These are phyloP conservation scores for Chaetomiaceae sp. DNA, from an alignment of 2,329 filamentous ascomycete species.

Conservation along the genomic window DNA sequence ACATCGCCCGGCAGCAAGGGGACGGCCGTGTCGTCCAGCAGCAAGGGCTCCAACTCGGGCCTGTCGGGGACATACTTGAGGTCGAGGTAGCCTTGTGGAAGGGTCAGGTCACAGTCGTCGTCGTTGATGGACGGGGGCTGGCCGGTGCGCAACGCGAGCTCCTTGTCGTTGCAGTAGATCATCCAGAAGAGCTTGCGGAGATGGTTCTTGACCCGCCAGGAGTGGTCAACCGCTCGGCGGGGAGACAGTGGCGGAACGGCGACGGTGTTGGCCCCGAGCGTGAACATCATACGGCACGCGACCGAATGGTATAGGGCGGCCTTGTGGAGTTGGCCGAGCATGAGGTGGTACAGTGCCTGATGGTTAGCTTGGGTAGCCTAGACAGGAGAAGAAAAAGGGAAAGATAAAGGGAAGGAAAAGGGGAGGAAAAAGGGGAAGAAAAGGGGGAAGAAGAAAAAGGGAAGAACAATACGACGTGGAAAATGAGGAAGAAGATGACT, in stretches of 20 bases:
- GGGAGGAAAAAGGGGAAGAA: no score
- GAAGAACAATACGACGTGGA: no score
- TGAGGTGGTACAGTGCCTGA: slow-evolving; percentile 41
- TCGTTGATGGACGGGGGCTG: slow-evolving; percentile 49
- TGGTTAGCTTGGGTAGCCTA: no score
- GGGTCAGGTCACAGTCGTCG: slow-evolving; percentile 48
- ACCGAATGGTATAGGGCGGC: slow-evolving; percentile 42
- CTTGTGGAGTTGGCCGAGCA: slow-evolving; percentile 44
- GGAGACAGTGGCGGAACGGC: slow-evolving; percentile 14
- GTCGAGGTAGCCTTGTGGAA: slow-evolving; percentile 41
- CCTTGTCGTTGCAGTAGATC: slow-evolving; percentile 51
- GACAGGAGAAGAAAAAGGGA: slow-evolving; percentile 24
- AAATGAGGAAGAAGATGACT: no score
- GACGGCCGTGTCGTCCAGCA: slow-evolving; percentile 25
- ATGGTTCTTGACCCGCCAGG: slow-evolving; percentile 31
- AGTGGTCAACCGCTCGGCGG: slow-evolving; percentile 1
- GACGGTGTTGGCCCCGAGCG: slow-evolving; percentile 43
- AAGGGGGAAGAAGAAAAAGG: no score
- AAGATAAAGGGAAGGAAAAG: no score
- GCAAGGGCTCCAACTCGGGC: slow-evolving; percentile 4
- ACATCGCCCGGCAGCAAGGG: slow-evolving; percentile 45
- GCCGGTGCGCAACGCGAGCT: slow-evolving; percentile 49
- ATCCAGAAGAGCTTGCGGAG: slow-evolving; percentile 49
- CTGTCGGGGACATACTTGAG: slow-evolving; percentile 25
- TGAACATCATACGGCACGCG: slow-evolving; percentile 45